Conservation (phyloP, 2,329 filamentous ascomycete species). For the Penicillium sp. region DNA sequence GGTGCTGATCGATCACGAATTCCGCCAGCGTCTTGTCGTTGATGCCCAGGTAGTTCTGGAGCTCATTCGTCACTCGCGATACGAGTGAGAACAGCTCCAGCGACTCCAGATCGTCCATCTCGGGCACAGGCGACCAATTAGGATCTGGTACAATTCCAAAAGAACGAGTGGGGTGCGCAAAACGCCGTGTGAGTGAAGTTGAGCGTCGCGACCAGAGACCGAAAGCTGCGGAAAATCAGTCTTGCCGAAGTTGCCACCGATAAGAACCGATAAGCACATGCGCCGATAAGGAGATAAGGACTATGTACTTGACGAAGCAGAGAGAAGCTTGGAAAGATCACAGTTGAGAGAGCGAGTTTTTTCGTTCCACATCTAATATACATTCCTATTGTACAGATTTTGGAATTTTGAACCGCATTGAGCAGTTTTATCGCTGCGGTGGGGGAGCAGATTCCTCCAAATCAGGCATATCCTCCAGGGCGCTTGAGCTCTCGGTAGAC, state of each 20-base stretch:
- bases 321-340: no score
- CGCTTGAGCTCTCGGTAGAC: not conserved
- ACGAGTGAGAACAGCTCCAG: slow-evolving; percentile 93
- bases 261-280: slow-evolving; percentile 3
- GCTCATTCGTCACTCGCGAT: slow-evolving; percentile 87
- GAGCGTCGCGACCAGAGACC: no score
- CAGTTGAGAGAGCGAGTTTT: no score
- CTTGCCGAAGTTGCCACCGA: slow-evolving; percentile 30
- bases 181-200: no score
- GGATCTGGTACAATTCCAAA: not conserved
- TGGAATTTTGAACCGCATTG: no score
- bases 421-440: no score
- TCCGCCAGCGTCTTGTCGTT: slow-evolving; percentile 94
- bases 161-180: no score
- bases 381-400: no score
- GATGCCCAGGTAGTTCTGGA: slow-evolving; percentile 90
- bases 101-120: slow-evolving; percentile 86
- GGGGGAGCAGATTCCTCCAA: no score
- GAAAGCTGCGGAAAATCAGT: slow-evolving; percentile 39
- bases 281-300: no score
- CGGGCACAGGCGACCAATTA: slow-evolving; percentile 14
- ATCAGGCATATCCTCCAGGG: not conserved
- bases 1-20: slow-evolving; percentile 88
- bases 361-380: no score
- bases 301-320: not conserved